Evolutionary conservation across 306 rosid genomes (phyloP), one percentile per base, ranked within the genome.

Genomic region (Quercus agrifolia): DNA sequence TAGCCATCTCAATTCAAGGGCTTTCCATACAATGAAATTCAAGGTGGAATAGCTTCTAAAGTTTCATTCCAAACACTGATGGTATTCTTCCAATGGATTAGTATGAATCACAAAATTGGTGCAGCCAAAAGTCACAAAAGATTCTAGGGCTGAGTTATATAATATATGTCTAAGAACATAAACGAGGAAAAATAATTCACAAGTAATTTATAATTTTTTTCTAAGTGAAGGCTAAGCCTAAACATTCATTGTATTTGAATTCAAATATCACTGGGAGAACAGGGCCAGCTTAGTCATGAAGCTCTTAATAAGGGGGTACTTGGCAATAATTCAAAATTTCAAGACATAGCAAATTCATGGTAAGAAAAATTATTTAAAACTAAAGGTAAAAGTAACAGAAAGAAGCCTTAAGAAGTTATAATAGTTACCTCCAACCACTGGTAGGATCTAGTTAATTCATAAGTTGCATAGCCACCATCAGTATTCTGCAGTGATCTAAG

Each of bases 401-500:
- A 78, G 41, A 69, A 61, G 71, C 62, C 71, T 64, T 64, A n/a
- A 30, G 46, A 20, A 31, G 13, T 6, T 66, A 8, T 31, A 33
- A 10, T 1, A 17, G 51, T 19, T 89, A 94, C 98, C 98, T 94
- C 98, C 90, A 94, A 88, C 95, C 98, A 94, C 5, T 63, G 77
- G 84, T 92, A 92, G 64, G 98, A 94, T 81, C 98, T 90, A 19
- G 93, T 94, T 80, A 94, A 91, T 77, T 94, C 98, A 31, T 94
- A 94, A n/a, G 97, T 92, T 30, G 97, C 97, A 81, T 87, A 81
- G 73, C 97, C 98, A 55, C 98, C 97, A 67, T 87, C 91, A 51
- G 67, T 82, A 74, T 94, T 94, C 98, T 94, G 89, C 74, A 83
- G 74, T 44, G 28, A 67, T 56, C 19, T 1, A 46, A 67, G 46